Base-by-base conservation (phyloP, 2,329 filamentous ascomycete genomes). In the Cryphonectria parasitica region DNA sequence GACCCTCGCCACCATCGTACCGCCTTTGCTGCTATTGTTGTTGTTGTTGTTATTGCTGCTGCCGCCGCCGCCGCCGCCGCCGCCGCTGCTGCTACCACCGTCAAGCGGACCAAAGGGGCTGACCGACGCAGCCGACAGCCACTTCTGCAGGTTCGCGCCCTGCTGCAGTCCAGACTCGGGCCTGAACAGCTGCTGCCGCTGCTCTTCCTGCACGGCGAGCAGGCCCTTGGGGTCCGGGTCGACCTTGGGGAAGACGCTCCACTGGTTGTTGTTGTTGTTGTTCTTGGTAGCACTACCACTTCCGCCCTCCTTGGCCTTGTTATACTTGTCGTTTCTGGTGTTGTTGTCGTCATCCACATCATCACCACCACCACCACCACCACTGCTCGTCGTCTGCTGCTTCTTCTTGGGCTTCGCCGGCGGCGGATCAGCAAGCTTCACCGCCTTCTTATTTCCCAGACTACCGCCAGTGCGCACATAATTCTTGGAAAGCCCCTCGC, bases 61-160 rank as follows among this genome's bases (percentile, higher is more conserved):
- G 66, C 11, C n/a, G 45, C 19, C n/a, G 6, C 17, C 22, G 52
- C 17, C 56, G 34, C 15, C 39, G 56, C 4, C n/a, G 31, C 7
- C 39, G 25, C 31, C 19, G n/a, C 45, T n/a, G 34, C n/a, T 39
- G 34, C 22, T 8, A 17, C 54, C 6, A 5, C 36, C 22, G 36
- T 19, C 49, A 73, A 65, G 41, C 63, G 63, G 73, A 49, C 72
- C 74, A 56, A 80, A 72, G 3, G 80, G 79, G 65, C 79, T 80
- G 8, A 80, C 78, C 13, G 76, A 77, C 62, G 77, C 78, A 2
- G 77, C 75, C 61, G 75, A 67, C 60, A 82, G 72, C 79, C 79
- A 81, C 43, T 73, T 74, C 65, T 80, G 76, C 64, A 81, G 71
- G 22, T 74, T 80, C 7, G 77, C 75, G 28, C 63, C 54, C 28